phyloP scores from a whole-genome alignment of 139 green algal genomes.

The Pleodorina starrii region DNA sequence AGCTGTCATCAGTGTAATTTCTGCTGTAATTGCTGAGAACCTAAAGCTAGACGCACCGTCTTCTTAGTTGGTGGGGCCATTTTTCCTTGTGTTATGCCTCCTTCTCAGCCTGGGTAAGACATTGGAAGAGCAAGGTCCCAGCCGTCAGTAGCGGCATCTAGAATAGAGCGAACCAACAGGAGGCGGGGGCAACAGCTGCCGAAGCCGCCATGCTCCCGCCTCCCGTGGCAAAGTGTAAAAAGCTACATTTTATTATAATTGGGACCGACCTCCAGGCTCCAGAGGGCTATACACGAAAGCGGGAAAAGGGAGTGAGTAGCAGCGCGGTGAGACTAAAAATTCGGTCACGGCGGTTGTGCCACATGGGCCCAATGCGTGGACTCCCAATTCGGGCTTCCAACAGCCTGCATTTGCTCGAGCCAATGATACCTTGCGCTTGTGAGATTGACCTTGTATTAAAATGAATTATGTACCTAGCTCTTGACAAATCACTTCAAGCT shows the following conservation, averaged over 20 bases:
- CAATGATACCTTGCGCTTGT: too few relatives aligned
- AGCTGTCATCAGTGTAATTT: background rate
- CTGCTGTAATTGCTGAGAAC: background rate
- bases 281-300: slow-evolving; percentile 29
- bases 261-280: slow-evolving; percentile 48
- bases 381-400: too few relatives aligned
- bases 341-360: background rate
- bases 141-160: background rate
- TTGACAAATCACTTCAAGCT: background rate
- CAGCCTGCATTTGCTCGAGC: too few relatives aligned
- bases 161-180: background rate
- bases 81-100: slow-evolving; percentile 59
- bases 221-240: background rate
- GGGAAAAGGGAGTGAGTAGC: slow-evolving; percentile 7
- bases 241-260: slow-evolving; percentile 19
- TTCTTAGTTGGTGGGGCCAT: slow-evolving; percentile 68
- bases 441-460: background rate
- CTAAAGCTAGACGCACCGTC: slow-evolving; percentile 57
- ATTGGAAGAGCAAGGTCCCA: background rate
- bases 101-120: slow-evolving; percentile 58
- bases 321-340: background rate
- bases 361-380: background rate
- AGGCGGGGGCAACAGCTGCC: background rate
- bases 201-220: slow-evolving; percentile 7
- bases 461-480: too few relatives aligned